Conservation (phyloP, 139 green algal species). For the Astrephomene gubernaculifera region DNA sequence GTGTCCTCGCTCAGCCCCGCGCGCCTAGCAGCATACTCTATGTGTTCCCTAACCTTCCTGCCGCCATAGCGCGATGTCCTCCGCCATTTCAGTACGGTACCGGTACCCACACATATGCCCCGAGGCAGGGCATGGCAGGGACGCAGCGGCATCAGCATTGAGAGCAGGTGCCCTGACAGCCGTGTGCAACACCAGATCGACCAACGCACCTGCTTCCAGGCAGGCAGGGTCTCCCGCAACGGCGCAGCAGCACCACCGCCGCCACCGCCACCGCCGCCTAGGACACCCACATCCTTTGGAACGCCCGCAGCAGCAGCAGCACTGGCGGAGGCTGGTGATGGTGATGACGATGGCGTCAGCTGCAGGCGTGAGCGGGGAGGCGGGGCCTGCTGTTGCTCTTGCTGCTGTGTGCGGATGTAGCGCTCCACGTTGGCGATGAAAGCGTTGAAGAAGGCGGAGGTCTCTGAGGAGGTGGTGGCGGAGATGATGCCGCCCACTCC, state of each 20-base stretch:
- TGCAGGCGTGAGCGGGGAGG: no score
- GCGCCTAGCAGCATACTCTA: no score
- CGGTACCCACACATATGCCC: no score
- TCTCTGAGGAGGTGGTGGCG: constrained; percentile 28
- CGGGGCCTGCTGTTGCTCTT: no score
- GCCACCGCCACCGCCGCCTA: not conserved
- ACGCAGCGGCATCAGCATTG: not conserved
- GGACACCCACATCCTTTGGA: not conserved
- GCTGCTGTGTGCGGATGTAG: no score
- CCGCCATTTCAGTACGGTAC: no score
- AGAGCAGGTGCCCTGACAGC: not conserved
- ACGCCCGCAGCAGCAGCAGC: not conserved
- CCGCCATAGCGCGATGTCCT: no score
- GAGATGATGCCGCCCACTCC: constrained; percentile 49
- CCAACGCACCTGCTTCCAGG: constrained; percentile 35
- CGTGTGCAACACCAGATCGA: not conserved
- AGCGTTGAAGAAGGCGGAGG: constrained; percentile 16
- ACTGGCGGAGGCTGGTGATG: not conserved
- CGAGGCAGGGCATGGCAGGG: no score
- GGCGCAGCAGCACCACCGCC: not conserved
- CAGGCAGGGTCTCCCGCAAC: not conserved
- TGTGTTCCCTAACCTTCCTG: no score
- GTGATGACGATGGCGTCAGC: no score
- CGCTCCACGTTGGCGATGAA: constrained; percentile 14
- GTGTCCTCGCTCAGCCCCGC: no score